Percentiles rank a stretch among this genome's conserved stretches.
Evolutionary conservation across 2,329 filamentous ascomycete genomes (phyloP).

Genomic region (Alternaria ventricosa): DNA sequence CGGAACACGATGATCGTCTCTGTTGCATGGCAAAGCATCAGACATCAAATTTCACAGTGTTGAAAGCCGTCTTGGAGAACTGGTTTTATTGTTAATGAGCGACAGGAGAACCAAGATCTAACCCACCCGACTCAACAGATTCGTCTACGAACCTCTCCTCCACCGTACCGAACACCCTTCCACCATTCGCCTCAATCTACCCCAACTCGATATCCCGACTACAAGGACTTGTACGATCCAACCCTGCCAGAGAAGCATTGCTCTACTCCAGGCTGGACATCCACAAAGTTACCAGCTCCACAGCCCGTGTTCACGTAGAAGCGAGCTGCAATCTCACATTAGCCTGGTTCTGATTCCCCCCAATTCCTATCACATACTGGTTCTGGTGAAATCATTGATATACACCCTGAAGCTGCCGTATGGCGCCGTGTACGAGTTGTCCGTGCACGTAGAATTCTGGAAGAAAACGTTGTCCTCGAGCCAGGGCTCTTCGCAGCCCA

Average conservation of each 20-base stretch:
- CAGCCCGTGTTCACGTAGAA: conserved; percentile 2
- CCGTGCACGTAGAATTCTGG: background rate
- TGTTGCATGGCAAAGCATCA: background rate
- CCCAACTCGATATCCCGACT: background rate
- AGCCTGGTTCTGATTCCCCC: background rate
- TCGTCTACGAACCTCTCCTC: background rate
- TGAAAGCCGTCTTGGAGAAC: background rate
- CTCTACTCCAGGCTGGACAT: background rate
- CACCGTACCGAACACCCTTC: background rate
- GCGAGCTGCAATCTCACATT: background rate
- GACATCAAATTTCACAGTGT: background rate
- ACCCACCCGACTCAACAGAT: background rate
- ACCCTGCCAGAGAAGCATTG: background rate
- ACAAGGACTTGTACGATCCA: background rate
- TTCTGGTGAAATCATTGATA: background rate
- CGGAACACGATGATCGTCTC: background rate
- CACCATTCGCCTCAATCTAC: background rate
- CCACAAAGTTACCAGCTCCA: background rate
- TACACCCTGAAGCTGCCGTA: conserved; percentile 1
- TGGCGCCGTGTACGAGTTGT: background rate
- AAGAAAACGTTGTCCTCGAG: conserved; percentile 9
- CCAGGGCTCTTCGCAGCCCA: conserved; percentile 6
- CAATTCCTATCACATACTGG: background rate
- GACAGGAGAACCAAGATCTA: background rate
- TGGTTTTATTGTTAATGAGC: background rate